Evolutionary conservation across 805 yeast species (phyloP), one percentile per base, ranked within the genome.

Genomic region (Lachancea thermotolerans): DNA sequence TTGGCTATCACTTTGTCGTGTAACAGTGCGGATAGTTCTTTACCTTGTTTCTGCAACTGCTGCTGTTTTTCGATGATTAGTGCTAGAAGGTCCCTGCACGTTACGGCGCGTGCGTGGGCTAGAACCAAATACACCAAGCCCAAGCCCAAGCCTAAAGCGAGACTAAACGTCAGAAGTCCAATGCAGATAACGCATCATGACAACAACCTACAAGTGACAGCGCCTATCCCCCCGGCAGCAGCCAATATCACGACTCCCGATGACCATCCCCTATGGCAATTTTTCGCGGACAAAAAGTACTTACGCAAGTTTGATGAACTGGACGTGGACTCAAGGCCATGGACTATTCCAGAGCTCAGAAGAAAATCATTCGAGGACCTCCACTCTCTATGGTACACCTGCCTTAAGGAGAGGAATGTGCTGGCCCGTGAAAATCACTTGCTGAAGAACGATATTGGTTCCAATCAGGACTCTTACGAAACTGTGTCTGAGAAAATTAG

Each of bases 181-280:
- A 57, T 61, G 7, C 65, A 60, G 39, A 38, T 42, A 10, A 53
- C 59, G 0, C 64, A 60, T 39, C 65, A 62, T 38, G 48, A 46
- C 44, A 59, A 52, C 14, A 43, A 52, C 34, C 65, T 84, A 49
- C 68, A 71, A 51, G 73, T 90, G 52, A 77, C 91, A 45, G 76
- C 84, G 10, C 98, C 98, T 12, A 83, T 93, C 53, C 76, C 86
- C 11, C 98, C 99, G 12, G 77, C 93, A 1, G 81, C 77, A 44
- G 71, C 74, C 51, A 86, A 86, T 64, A 73, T 90, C 44, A 73
- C 73, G 48, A 85, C 85, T 30, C 75, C 79, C 11, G 91, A 83
- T 4, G 85, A 84, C 62, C 99, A 93, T 66, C 99, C 98, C 28
- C 72, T 93, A 51, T 93, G 96, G 96, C 90, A 85, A 56, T 93